Base-by-base conservation (phyloP, 441 rosid species). In the Euphorbia celastroides region DNA sequence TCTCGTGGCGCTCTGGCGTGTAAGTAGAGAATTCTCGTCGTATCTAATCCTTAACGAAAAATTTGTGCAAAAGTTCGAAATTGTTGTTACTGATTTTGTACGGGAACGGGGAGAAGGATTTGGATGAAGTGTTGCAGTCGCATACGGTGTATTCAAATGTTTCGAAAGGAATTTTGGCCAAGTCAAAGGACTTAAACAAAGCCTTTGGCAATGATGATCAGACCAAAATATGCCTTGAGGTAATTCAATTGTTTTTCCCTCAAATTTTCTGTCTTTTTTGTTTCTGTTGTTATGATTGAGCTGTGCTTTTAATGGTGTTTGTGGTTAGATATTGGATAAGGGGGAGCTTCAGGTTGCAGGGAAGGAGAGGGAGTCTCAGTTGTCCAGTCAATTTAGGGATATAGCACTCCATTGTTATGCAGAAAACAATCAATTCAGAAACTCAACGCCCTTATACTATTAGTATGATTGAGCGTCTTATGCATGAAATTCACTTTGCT, bases 281-380 rank as follows among this genome's bases (percentile, higher is more conserved):
- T 5, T 0, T 23, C 3, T 50, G 3, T 5, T 9, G 50, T 25
- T 25, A 23, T 31, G 50, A 31, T 23, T 32, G 14, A 51, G 20
- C 6, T 27, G 16, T 19, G 41, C 20, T 57, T 11, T 46, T 36
- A 0, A 48, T 41, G 13, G 16, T 36, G 61, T 11, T 59, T 42
- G 25, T 63, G 36, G 52, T 55, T 75, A 92, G 95, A 92, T 94
- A 77, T 65, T 94, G 91, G 96, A 92, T 32, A 89, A 89, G 79
- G 99, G 99, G 57, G 99, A 94, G 81, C 97, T 94, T 72, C 98
- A 94, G 77, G 87, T 94, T 78, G 99, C 99, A 5, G 98, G 98
- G 20, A 94, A 94, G 78, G 99, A 92, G 81, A 81, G 98, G 83
- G 99, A 94, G 57, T 84, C 91, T 6, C 97, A 92, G 76, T 79